Percentiles rank a stretch among this genome's conserved stretches.
These are phyloP conservation scores for Psilocybe subaeruginosa DNA, from an alignment of 768 basidiomycete genomes.

Conservation along the genomic window DNA sequence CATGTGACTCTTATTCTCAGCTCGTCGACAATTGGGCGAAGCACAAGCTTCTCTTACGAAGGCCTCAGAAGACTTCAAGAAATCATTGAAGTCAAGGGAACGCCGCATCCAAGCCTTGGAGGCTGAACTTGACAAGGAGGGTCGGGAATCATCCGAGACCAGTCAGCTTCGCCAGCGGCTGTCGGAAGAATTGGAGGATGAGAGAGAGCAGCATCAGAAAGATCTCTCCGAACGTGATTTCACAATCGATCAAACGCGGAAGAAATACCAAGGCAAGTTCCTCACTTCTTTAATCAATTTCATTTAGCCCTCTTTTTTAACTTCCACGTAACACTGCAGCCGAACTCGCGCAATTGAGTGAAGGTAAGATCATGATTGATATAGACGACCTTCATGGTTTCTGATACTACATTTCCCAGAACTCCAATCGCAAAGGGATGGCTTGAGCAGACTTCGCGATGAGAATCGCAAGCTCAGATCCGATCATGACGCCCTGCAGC, in stretches of 20 bases:
- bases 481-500: conserved; percentile 74
- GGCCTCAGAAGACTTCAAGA: conserved; percentile 52
- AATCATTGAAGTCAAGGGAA: conserved; percentile 51
- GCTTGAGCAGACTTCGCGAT: conserved; percentile 74
- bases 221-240: conserved; percentile 83
- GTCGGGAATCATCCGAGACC: conserved; percentile 67
- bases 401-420: conserved; percentile 41
- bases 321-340: conserved; percentile 37
- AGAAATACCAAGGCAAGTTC: conserved; percentile 79
- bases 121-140: conserved; percentile 65
- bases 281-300: not conserved
- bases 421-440: conserved; percentile 77
- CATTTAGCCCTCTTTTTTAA: not conserved
- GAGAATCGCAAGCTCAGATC: conserved; percentile 80
- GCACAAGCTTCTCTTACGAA: conserved; percentile 61
- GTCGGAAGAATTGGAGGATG: conserved; percentile 78
- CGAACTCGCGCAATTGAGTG: conserved; percentile 78
- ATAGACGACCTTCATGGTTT: not conserved
- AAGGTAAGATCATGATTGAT: conserved; percentile 52
- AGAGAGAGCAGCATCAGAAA: conserved; percentile 77
- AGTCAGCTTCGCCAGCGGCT: conserved; percentile 67
- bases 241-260: conserved; percentile 75
- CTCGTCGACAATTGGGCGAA: conserved; percentile 62
- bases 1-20: conserved; percentile 33
- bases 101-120: conserved; percentile 61